A percentile compares a stretch with the other conserved stretches of the same genome.
These are phyloP conservation scores for Stipa capillata DNA, from an alignment of 176 grass and related monocot species.

Conservation along the genomic window DNA sequence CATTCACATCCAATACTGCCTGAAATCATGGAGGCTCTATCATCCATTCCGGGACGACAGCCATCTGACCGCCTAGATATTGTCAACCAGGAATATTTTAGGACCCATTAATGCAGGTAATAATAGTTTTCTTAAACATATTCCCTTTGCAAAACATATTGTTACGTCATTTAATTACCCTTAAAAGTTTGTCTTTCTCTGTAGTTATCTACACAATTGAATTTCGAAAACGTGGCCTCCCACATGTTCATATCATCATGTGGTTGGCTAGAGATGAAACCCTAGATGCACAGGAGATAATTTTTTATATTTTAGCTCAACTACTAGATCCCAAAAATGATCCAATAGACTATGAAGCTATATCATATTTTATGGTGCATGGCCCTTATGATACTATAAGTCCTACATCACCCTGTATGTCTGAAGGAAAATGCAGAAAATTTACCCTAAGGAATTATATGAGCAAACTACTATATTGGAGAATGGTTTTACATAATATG, in stretches of 20 bases:
- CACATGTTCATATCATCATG: background rate
- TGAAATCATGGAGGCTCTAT: background rate
- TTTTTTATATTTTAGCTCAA: background rate
- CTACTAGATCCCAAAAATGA: background rate
- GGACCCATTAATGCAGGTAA: background rate
- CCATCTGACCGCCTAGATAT: background rate
- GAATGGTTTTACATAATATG: background rate
- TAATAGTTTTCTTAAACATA: background rate
- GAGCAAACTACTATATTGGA: background rate
- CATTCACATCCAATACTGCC: background rate
- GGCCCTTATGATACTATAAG: background rate
- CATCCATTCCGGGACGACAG: background rate
- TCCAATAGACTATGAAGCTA: background rate
- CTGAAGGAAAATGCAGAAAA: background rate
- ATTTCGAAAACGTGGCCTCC: background rate
- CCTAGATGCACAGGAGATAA: background rate
- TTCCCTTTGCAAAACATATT: background rate
- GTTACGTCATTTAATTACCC: too few species aligned
- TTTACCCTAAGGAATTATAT: background rate
- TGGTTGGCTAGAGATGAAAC: background rate
- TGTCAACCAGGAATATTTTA: background rate
- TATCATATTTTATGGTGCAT: background rate
- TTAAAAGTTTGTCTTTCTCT: background rate
- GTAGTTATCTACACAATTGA: background rate
- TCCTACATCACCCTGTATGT: background rate